Base-by-base conservation (phyloP, 192 early-diverging fungal species). In the Chytriomyces sp. region DNA sequence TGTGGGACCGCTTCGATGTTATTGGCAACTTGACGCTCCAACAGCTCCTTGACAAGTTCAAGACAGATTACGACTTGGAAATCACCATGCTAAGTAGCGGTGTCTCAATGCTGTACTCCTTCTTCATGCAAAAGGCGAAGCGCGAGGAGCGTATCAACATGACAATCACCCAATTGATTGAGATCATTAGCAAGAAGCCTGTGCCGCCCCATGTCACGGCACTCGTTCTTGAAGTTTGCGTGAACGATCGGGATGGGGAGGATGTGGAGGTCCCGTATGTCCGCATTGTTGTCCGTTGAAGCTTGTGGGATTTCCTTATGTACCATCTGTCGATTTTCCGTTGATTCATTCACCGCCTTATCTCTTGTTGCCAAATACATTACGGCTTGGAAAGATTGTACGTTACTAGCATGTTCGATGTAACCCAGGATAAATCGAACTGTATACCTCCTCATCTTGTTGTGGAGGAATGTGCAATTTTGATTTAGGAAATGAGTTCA, bases 1-100 rank as follows among this genome's bases (percentile, higher is more conserved):
- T 97, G 25, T 99, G 98, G 98, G 98, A 99, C 73, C 88, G 94
- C 39, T 94, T 99, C 76, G 92, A 94, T 65, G 85, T 96, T 40
- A 72, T 89, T 49, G 81, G 82, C 6, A 93, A 98, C 73, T 68
- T 95, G 39, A 98, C 96, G 1, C 80, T 99, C 75, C 86, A 93
- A 78, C 91, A 95, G 74, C 88, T 98, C 39, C 82, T 99, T 56
- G 90, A 95, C 73, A 80, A 88, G 64, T 96, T 99, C 78, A 74
- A 90, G 81, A 76, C 82, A 0, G 79, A 94, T 70, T 89, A 95
- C 78, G 84, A 91, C 61, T 81, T 99, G 40, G 94, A 96, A 52
- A 87, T 98, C 61, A 92, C 89, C 26, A 98, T 98, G 96, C 77
- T 98, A 4, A 95, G 93, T 37, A 90, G 87, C 12, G 95, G 94